Evolutionary conservation across 768 basidiomycete species (phyloP), one percentile per base, ranked within the genome.

Genomic region (Amanita subjunquillea): DNA sequence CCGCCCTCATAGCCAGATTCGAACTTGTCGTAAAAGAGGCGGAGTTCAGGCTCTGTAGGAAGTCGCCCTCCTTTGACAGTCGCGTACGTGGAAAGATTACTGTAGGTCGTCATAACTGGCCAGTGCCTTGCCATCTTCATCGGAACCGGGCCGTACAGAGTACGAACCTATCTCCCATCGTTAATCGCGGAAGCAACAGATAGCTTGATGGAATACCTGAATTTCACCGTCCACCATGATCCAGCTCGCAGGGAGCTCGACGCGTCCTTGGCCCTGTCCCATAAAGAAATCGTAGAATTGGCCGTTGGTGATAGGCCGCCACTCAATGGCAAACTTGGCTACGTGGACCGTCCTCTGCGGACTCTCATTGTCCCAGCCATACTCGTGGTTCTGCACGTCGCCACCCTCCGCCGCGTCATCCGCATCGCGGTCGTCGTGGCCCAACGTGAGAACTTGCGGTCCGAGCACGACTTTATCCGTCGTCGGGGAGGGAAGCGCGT

Each of bases 301-400:
- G 8, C 82, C 83, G 57, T 98, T 99, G 51, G 85, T 91, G 34
- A 99, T 73, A 1, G 92, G 92, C 55, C 91, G 72, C 76, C 88
- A 86, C 39, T 86, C 85, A 38, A 96, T 85, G 59, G 72, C 75
- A 72, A 97, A 93, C 56, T 76, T 54, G 38, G 68, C 71, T 30
- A 96, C 82, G 0, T 74, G 57, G n/a, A 84, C 78, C 12, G 60
- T 62, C 22, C 83, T 71, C 56, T 72, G 70, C 2, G 93, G 91
- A 58, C 83, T 74, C 68, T 99, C 96, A 59, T 91, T 93, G 64
- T 99, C 96, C 96, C 95, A 93, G 0, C 93, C 92, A 65, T 89
- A 91, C 52, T 84, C 80, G 60, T 94, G 85, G 6, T 67, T 68
- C 15, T 67, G 63, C 41, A 77, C 64, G 22, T 78, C 72, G 0